Base-by-base conservation (phyloP, 2,329 filamentous ascomycete species). In the Alternaria arborescens region DNA sequence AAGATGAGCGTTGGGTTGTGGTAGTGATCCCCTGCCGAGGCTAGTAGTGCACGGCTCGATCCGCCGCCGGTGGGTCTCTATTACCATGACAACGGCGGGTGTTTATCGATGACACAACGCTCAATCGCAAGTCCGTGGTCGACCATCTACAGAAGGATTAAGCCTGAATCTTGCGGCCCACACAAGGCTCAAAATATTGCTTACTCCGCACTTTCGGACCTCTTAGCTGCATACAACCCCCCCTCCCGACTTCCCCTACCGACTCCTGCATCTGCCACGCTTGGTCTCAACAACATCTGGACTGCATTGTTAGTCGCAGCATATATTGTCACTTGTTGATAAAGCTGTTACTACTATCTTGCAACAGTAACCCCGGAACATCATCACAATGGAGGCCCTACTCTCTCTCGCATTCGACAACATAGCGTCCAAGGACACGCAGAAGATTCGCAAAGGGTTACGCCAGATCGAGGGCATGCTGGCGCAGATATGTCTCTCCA, bases 391-490 rank as follows among this genome's bases (percentile, higher is more conserved):
- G 95, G 95, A 98, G 83, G 89, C 91, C 53, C 87, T 98, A 28
- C 85, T 98, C 57, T 96, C 93, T 44, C 89, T 97, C 77, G 93
- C 94, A 62, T 98, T 98, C 81, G 94, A 97, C 83, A 97, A 97
- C 81, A 90, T 97, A 67, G 96, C 94, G 62, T 97, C 94, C 50
- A 94, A 94, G 78, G 93, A 97, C 72, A 89, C 89, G 59, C 85
- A 86, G 77, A 97, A 97, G 82, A 91, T 98, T 76, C 90, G 93
- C 71, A 98, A 97, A 82, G 95, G 94, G 52, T 82, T 98, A 68
- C 91, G 93, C 69, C 94, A 97, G 82, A 93, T 98, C 66, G 94
- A 98, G 81, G 93, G 93, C 32, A 86, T 98, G 46, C 87, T 98
- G 52, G 94, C 94, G 22, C 94, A 97, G 80, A 96, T 98, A 81